A percentile compares a stretch with the other conserved stretches of the same genome.
Conservation (phyloP, 768 basidiomycete species). For the Dentipellis sp. region DNA sequence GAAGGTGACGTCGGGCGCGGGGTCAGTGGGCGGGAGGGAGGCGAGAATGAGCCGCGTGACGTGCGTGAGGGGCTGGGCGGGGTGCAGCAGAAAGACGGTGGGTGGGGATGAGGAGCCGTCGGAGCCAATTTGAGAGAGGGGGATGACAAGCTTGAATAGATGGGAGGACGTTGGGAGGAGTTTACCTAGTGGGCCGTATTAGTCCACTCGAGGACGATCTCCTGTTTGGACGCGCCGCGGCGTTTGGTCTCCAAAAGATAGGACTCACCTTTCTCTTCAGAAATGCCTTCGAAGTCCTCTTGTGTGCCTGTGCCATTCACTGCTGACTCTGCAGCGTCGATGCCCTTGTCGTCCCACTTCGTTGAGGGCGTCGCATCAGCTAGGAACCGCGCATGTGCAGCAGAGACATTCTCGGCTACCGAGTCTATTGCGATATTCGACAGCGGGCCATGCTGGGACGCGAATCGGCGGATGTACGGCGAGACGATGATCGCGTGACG, state of each 20-base stretch:
- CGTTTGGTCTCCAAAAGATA: no score
- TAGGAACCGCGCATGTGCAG: conserved; percentile 33
- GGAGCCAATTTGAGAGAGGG: conserved; percentile 25
- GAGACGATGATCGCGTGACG: no score
- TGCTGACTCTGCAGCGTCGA: neutral
- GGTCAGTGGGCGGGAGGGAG: conserved; percentile 24
- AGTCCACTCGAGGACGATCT: neutral
- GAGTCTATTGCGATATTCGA: no score
- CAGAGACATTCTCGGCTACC: conserved; percentile 25
- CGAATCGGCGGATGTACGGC: no score
- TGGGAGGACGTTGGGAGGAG: conserved; percentile 54
- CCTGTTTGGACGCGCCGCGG: no score
- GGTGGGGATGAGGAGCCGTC: conserved; percentile 19
- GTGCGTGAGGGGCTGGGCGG: conserved; percentile 61
- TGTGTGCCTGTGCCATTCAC: neutral
- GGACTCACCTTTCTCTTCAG: conserved; percentile 27
- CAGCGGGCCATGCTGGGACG: no score
- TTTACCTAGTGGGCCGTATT: conserved; percentile 32
- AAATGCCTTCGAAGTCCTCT: conserved; percentile 16
- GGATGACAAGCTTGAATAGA: conserved; percentile 56
- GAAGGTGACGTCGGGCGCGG: conserved; percentile 32
- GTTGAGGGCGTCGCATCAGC: conserved; percentile 28
- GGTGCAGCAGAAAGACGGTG: conserved; percentile 55
- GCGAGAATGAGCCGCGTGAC: conserved; percentile 46
- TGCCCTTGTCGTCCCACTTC: conserved; percentile 22